These are phyloP conservation scores for Venturia aucupariae DNA, from an alignment of 2,329 filamentous ascomycete genomes.

Conservation along the genomic window DNA sequence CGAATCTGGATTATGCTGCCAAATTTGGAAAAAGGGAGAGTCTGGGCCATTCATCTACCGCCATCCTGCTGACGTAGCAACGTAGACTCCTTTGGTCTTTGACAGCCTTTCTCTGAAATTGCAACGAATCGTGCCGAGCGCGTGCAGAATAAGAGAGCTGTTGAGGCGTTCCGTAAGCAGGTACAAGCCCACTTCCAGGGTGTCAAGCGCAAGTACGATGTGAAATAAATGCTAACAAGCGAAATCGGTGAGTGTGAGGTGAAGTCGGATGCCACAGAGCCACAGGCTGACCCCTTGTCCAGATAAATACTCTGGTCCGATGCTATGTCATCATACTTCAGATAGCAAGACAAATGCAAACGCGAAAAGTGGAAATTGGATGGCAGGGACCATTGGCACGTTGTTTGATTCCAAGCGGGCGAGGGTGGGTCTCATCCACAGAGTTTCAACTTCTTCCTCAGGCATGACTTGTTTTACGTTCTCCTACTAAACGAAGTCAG, in stretches of 20 bases:
- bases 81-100: no score
- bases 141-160: not conserved
- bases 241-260: not conserved
- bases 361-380: not conserved
- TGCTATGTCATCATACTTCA: not conserved
- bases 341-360: not conserved
- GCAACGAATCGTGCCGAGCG: no score
- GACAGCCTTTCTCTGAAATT: no score
- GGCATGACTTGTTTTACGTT: not conserved
- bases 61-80: no score
- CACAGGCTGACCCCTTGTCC: conserved; percentile 1
- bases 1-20: no score
- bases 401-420: not conserved
- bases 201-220: not conserved
- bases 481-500: not conserved
- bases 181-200: not conserved
- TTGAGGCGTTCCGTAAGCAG: not conserved
- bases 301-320: not conserved
- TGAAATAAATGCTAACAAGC: not conserved
- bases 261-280: not conserved
- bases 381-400: not conserved
- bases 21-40: no score
- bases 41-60: no score
- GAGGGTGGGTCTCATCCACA: conserved; percentile 1
- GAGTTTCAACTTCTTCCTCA: not conserved